Evolutionary conservation across 192 early-diverging fungal genomes (phyloP), one percentile per base, ranked within the genome.

Genomic region (Piromyces sp.): DNA sequence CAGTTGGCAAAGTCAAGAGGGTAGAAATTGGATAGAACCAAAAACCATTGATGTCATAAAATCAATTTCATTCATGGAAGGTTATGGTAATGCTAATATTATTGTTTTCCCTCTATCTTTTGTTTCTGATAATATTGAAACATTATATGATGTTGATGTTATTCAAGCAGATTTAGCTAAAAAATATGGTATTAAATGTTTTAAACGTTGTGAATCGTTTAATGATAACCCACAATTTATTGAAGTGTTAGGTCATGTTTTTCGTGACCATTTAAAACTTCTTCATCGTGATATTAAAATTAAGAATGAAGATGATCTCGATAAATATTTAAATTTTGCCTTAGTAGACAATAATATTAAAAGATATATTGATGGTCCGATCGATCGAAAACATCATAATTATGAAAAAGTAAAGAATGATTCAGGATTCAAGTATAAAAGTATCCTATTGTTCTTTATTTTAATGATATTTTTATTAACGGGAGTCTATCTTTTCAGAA

Each of bases 71-170:
- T 68, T 7, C 0, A 68, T n/a, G 26, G 51, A 68, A 68, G 51
- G 51, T 68, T 86, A 88, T 31, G 95, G 96, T 0, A 86, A 93
- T 83, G 95, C 92, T 42, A 92, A 97, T 83, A 82, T 96, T 30
- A 86, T 97, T 26, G 84, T 96, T 31, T 93, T 99, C 5, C 96
- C 97, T 3, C 93, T 99, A 85, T 96, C 97, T 3, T 99, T 99
- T 80, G 96, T 96, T 2, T 94, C 93, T 30, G 97, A 99, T 83
- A 96, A 99, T 84, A 94, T 99, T 78, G 97, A 99, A 84, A 99
- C 96, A 5, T 85, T 99, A 81, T 99, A 92, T 90, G 97, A 99
- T 89, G 87, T 99, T 79, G 97, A 99, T 86, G 83, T 95, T 29
- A 0, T 68, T n/a, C 51, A 68, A n/a, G 26, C 2, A 11, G 22